Conservation (phyloP, 768 basidiomycete genomes). For the Lanmaoa rubissima region DNA sequence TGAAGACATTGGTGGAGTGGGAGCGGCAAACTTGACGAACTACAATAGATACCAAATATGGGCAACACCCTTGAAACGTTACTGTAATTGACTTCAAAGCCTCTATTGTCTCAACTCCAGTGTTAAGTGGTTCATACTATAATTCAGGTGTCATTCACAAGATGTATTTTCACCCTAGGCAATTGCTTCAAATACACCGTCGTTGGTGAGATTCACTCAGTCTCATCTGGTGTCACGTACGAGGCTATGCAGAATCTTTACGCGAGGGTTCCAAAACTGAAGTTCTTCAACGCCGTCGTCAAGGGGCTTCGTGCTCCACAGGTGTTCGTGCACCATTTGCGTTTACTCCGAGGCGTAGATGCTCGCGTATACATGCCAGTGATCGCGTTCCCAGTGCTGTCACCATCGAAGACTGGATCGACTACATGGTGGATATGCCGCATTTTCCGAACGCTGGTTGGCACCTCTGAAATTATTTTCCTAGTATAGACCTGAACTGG, state of each 20-base stretch:
- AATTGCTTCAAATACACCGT: background rate
- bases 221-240: background rate
- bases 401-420: background rate
- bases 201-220: background rate
- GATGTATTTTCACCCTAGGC: background rate
- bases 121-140: background rate
- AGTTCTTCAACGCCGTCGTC: background rate
- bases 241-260: background rate
- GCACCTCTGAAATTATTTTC: background rate
- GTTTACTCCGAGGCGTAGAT: background rate
- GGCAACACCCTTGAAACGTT: no score
- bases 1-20: no score
- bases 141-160: background rate
- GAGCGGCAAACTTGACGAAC: no score
- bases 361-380: background rate
- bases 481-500: background rate
- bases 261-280: background rate
- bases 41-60: no score
- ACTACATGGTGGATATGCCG: no score
- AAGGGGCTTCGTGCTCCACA: background rate
- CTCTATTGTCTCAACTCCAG: background rate
- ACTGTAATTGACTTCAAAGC: no score
- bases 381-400: background rate
- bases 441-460: background rate
- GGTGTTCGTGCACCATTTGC: no score